Evolutionary conservation across 768 basidiomycete genomes (phyloP), one percentile per base, ranked within the genome.

Genomic region (Cyclocybe aegerita): DNA sequence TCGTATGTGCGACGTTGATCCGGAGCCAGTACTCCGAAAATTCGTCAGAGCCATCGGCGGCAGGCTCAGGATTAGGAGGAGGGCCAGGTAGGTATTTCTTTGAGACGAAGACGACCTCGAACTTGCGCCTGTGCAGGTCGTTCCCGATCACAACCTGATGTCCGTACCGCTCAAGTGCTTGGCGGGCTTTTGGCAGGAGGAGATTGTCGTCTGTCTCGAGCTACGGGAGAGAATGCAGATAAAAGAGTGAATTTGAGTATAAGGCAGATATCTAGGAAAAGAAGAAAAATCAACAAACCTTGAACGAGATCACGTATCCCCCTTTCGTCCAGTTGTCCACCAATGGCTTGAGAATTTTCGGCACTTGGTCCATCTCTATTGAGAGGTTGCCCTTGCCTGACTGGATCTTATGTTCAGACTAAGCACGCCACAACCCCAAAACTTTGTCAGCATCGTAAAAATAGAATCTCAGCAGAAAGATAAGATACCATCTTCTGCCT

Each of bases 301-400:
- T 99, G 81, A 99, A 99, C 0, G 93, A 96, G 36, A 99, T 92
- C 35, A 98, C 86, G 65, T 85, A 98, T 0, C 93, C 95, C 39
- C 90, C 83, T 6, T 78, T 83, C 1, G 85, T 88, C 96, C 97
- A 99, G 65, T 98, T 93, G 39, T 88, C 85, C 6, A 98, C 94
- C 71, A 99, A 75, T 0, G 93, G 89, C 66, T 91, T 90, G 40
- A 99, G 73, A 33, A 98, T 86, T 70, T 99, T 99, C 7, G 97
- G 97, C 0, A 98, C 95, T 66, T 98, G 94, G 63, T 99, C 97
- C 97, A 98, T 99, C 68, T 98, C 95, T 49, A 98, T 90, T 40
- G 83, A 81, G 17, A 98, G 73, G 57, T 87, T 95, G 1, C 95
- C 96, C 64, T 96, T 94, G 29, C 92, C 91, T 0, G 94, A 97